A percentile compares a stretch with the other conserved stretches of the same genome.
Evolutionary conservation across 345 rosid species (phyloP).

Genomic region (Excoecaria agallocha): DNA sequence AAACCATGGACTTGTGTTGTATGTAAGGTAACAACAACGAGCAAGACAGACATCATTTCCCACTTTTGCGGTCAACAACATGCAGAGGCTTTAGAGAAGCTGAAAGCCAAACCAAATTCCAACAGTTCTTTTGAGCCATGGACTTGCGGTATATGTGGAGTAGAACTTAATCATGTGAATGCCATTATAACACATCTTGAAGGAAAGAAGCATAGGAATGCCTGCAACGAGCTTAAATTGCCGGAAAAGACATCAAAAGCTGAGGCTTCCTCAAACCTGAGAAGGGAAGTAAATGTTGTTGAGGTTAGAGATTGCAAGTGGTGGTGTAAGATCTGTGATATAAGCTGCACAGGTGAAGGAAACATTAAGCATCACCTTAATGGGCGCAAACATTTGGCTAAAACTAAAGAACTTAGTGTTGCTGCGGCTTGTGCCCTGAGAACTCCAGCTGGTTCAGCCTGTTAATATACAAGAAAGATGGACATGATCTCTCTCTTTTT

Average conservation of each 20-base stretch:
- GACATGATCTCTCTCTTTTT: not conserved
- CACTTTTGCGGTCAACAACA: constrained; percentile 34
- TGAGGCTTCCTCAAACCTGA: not conserved
- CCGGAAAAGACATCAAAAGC: not conserved
- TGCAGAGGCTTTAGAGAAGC: constrained; percentile 6
- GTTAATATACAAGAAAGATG: no score
- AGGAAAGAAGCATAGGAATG: constrained; percentile 1
- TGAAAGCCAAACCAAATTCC: not conserved
- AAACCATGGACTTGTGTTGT: not conserved
- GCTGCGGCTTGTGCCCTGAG: no score
- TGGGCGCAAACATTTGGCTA: constrained; percentile 14
- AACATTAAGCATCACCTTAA: constrained; percentile 4
- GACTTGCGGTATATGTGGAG: not conserved
- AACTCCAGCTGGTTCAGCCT: no score
- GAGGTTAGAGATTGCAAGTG: not conserved
- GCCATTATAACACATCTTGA: not conserved
- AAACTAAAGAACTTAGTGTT: no score
- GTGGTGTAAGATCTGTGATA: no score
- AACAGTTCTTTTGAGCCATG: not conserved
- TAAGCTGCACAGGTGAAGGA: no score
- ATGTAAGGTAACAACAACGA: not conserved
- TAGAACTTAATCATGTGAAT: not conserved
- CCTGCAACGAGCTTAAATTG: not conserved
- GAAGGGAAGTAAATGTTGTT: not conserved
- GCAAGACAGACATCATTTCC: not conserved